phyloP scores from a whole-genome alignment of 352 stramenopile species.

The Chrysophaeum taylorii region DNA sequence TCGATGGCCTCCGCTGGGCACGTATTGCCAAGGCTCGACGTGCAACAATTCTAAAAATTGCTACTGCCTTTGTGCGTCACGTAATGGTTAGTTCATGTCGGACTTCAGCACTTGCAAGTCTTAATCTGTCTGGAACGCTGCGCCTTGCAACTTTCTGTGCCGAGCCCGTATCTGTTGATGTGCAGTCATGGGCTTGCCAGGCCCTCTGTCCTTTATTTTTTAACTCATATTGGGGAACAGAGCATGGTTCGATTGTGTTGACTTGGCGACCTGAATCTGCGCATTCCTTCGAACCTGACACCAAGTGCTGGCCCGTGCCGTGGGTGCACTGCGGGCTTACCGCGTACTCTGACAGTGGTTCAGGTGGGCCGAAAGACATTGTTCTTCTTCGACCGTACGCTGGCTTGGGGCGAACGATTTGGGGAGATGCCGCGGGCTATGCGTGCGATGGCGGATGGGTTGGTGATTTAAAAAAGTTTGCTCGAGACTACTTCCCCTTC shows the following conservation, averaged over 20 bases:
- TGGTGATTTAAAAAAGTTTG: background rate
- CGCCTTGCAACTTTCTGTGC: constrained; percentile 2
- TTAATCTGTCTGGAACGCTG: background rate
- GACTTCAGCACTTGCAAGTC: background rate
- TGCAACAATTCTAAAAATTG: background rate
- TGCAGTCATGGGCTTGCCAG: background rate
- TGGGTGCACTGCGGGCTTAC: background rate
- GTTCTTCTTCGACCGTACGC: background rate
- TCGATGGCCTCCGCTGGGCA: constrained; percentile 1
- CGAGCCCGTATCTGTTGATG: background rate
- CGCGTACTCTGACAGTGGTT: too few species aligned
- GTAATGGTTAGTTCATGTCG: background rate
- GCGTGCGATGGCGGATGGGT: background rate
- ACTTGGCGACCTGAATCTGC: background rate
- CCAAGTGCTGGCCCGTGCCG: background rate
- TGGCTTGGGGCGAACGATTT: background rate
- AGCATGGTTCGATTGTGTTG: constrained; percentile 5
- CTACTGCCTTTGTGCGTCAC: constrained; percentile 3
- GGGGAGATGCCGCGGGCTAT: background rate
- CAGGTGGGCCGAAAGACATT: background rate
- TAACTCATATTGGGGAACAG: constrained; percentile 7
- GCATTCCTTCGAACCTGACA: background rate
- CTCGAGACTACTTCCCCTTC: background rate
- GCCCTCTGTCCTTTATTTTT: background rate
- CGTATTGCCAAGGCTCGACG: background rate